Percentiles rank a stretch among this genome's conserved stretches.
phyloP scores from a whole-genome alignment of 371 early-diverging fungal species.

The Coemansia sp. region DNA sequence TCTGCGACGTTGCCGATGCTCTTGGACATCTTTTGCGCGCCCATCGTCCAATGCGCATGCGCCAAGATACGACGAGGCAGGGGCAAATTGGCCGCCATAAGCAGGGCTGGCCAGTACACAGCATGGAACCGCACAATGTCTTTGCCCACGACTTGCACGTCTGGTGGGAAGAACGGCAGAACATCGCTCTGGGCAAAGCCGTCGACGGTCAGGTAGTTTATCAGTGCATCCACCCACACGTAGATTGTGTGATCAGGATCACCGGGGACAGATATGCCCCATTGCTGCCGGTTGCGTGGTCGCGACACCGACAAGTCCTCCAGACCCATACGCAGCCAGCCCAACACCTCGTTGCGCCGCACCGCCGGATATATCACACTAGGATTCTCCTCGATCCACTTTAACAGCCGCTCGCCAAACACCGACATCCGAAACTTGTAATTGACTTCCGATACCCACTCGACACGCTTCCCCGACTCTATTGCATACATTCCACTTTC shows the following conservation, averaged over 20 bases:
- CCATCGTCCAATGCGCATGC: slow-evolving; percentile 94
- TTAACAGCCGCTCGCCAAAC: slow-evolving; percentile 61
- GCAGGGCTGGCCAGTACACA: slow-evolving; percentile 93
- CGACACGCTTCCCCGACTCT: slow-evolving; percentile 83
- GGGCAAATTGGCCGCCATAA: slow-evolving; percentile 82
- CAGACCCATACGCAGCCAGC: slow-evolving; percentile 37
- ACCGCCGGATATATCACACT: slow-evolving; percentile 34
- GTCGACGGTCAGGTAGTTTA: slow-evolving; percentile 86
- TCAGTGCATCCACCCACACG: slow-evolving; percentile 96
- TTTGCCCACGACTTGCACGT: slow-evolving; percentile 89
- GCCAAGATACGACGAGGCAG: slow-evolving; percentile 79
- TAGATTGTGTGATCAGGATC: slow-evolving; percentile 90
- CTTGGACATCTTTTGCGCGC: slow-evolving; percentile 91
- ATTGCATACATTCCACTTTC: slow-evolving; percentile 65
- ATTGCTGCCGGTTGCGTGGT: slow-evolving; percentile 70
- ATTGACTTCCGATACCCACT: slow-evolving; percentile 90
- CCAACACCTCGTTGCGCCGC: slow-evolving; percentile 44
- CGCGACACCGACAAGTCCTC: slow-evolving; percentile 88
- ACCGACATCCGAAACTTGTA: slow-evolving; percentile 84
- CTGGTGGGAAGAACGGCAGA: slow-evolving; percentile 68
- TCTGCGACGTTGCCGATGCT: slow-evolving; percentile 88
- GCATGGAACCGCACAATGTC: slow-evolving; percentile 96
- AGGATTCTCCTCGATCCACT: slow-evolving; percentile 72
- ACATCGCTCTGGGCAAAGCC: slow-evolving; percentile 72
- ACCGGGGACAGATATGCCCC: slow-evolving; percentile 94